These are phyloP conservation scores for Russula brevipes DNA, from an alignment of 768 basidiomycete species.

Conservation along the genomic window DNA sequence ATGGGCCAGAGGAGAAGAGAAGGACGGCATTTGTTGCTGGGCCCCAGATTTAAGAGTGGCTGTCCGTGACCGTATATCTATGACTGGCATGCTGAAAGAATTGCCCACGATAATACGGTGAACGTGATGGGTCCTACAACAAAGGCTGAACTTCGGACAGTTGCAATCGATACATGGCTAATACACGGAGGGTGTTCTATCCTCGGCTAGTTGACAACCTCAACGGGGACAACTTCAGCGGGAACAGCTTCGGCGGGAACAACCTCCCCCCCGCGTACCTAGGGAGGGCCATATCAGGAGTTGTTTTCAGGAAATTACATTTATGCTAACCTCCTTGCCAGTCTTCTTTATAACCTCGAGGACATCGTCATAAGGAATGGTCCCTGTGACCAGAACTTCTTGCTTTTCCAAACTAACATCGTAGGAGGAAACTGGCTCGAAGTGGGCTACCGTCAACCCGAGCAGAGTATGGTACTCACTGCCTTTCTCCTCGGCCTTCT, in stretches of 20 bases:
- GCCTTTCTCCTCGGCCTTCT: conserved; percentile 47
- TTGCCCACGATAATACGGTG: background rate
- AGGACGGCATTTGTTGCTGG: background rate
- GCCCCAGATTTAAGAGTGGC: background rate
- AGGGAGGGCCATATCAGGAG: background rate
- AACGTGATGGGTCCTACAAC: background rate
- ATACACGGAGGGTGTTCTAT: background rate
- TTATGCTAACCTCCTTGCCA: conserved; percentile 68
- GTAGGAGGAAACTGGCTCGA: conserved; percentile 45
- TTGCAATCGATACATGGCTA: background rate
- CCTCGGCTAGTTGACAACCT: conserved; percentile 8
- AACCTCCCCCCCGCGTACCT: conserved; percentile 18
- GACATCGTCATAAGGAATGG: conserved; percentile 57
- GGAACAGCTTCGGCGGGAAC: background rate
- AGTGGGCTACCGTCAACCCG: conserved; percentile 25
- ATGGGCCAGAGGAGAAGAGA: background rate
- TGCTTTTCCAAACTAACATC: conserved; percentile 63
- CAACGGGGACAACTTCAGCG: background rate
- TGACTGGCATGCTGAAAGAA: background rate
- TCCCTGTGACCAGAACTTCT: conserved; percentile 62
- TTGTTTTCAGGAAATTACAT: background rate
- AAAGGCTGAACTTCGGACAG: conserved; percentile 5
- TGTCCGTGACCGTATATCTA: background rate
- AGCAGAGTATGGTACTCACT: conserved; percentile 3
- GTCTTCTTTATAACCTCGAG: conserved; percentile 81